These are phyloP conservation scores for Rutstroemia sp. DNA, from an alignment of 2,329 filamentous ascomycete genomes.

Conservation along the genomic window DNA sequence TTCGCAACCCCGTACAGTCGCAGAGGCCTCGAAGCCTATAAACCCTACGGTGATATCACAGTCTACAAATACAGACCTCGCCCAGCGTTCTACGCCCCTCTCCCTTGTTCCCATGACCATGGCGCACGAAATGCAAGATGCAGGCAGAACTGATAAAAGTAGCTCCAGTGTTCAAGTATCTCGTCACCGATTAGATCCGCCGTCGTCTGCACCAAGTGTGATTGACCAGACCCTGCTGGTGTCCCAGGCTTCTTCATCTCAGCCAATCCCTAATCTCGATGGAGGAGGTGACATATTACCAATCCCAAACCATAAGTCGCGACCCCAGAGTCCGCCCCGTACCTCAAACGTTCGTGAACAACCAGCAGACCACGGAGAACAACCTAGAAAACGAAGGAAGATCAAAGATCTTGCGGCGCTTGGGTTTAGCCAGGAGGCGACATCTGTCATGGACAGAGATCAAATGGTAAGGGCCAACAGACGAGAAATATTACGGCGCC, in stretches of 20 bases:
- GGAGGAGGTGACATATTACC: neutral
- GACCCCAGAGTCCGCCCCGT: too few species aligned
- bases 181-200: too few species aligned
- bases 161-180: too few species aligned
- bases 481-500: neutral
- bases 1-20: neutral
- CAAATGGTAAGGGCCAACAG: conserved; percentile 5
- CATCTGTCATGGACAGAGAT: neutral
- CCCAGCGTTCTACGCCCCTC: too few species aligned
- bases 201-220: neutral
- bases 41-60: too few species aligned
- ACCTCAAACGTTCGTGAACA: too few species aligned
- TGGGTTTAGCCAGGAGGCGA: conserved; percentile 6
- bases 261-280: neutral
- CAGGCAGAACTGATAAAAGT: too few species aligned
- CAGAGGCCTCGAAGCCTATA: neutral
- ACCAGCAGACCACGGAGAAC: too few species aligned
- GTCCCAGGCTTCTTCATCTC: neutral
- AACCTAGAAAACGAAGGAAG: neutral
- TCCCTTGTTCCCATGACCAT: too few species aligned
- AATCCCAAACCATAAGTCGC: too few species aligned
- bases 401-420: neutral
- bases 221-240: neutral
- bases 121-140: too few species aligned
- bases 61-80: too few species aligned